Base-by-base conservation (phyloP, 345 rosid genomes). In the Pugionium cornutum region DNA sequence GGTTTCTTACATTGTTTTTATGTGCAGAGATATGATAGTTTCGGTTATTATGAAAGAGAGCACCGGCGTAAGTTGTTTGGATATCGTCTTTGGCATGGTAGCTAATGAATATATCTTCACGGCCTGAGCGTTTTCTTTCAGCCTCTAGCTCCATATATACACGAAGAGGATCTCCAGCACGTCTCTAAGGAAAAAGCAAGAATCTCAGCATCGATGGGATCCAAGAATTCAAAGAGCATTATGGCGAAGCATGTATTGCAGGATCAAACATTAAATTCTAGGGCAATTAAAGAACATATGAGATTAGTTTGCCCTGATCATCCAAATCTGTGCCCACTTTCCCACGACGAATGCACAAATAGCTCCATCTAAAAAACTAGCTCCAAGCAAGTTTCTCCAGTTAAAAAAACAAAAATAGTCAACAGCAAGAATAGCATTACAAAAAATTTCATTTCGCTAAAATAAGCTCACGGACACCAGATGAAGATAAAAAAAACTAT, bases 111-210 rank as follows among this genome's bases (percentile, higher is more conserved):
- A 92, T 57, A 80, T 92, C 98, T 72, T 89, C 97, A 52, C 39
- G 64, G 54, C 96, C 97, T n/a, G 96, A 83, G 48, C 84, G 81
- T 69, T 59, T 92, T 70, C 98, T 81, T 54, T 94, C 91, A 5
- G 94, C 87, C 53, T 92, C 98, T 45, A 92, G 91, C 66, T 92
- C 97, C 98, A 92, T 88, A 74, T 88, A 92, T 49, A 86, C 94
- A 26, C 94, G 97, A 41, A 87, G 86, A n/a, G 97, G 98, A 40
- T 82, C 96, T 43, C 96, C 89, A 5, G 53, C 76, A 47, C 62
- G 84, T 74, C 98, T 87, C 98, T 92, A 59, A 43, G 37, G 8
- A 40, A 27, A 73, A 58, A 35, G 47, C 32, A 58, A 47, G 18
- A 59, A 72, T 36, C 46, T 43, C 27, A 69, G 25, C 48, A 35